These are phyloP conservation scores for Leishmania arabica DNA, from an alignment of 208 protist species.

Conservation along the genomic window DNA sequence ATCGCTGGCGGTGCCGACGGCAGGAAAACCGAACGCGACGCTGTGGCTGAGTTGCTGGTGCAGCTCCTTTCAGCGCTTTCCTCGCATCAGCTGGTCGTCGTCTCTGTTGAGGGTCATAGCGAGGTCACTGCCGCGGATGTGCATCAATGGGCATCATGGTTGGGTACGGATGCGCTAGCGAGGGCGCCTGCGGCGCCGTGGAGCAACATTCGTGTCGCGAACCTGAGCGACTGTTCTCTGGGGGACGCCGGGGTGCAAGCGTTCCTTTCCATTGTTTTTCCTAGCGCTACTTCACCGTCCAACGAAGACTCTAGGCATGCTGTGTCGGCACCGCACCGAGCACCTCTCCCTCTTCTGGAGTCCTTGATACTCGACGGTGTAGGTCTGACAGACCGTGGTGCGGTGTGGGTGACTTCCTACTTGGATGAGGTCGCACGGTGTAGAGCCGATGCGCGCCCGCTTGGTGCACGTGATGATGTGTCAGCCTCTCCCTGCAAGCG, in stretches of 20 bases:
- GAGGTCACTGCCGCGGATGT: slow-evolving; percentile 6
- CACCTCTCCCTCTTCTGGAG: not conserved
- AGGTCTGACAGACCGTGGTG: slow-evolving; percentile 12
- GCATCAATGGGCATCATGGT: not conserved
- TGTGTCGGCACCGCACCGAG: not conserved
- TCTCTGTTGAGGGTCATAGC: slow-evolving; percentile 2
- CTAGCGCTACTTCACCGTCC: not conserved
- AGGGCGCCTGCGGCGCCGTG: not conserved
- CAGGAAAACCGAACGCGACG: not conserved
- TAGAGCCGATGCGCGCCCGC: not conserved
- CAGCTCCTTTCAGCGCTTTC: not conserved
- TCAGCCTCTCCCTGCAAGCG: not conserved
- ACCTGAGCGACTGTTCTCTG: slow-evolving; percentile 18
- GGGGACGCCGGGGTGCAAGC: slow-evolving; percentile 25
- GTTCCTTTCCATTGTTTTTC: slow-evolving; percentile 8
- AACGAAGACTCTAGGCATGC: not conserved
- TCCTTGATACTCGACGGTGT: slow-evolving; percentile 16
- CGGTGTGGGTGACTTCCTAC: not conserved
- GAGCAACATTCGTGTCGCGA: not conserved
- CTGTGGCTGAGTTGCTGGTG: not conserved
- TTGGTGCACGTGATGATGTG: not conserved
- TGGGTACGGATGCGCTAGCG: not conserved
- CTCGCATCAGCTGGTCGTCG: not conserved
- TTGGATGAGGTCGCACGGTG: not conserved
- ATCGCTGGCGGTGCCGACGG: not conserved